Base-by-base conservation (phyloP, 2,329 filamentous ascomycete genomes). In the Myotisia sp. region DNA sequence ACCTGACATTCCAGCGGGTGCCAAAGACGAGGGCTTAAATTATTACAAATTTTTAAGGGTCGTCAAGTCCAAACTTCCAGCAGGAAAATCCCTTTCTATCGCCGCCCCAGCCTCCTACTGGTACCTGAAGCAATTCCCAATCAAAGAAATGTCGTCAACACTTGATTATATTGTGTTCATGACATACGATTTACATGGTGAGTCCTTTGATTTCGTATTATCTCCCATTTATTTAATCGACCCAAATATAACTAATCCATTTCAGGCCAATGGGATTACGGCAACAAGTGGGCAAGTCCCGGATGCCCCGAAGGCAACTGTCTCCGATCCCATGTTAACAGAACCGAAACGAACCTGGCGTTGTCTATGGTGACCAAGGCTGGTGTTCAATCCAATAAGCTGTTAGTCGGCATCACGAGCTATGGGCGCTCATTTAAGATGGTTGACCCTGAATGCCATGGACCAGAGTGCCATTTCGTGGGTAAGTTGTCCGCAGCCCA, bases 321-420 rank as follows among this genome's bases (percentile, higher is more conserved):
- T 29, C 47, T 63, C 1, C 53, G 55, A 55, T 7, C 4, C 16
- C 31, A 33, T 33, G 31, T 61, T 39, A 63, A 63, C 44, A 35
- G 48, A 27, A 63, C 59, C 1, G 57, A 63, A 35, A 58, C 54
- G 0, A 30, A 37, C 0, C 40, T 44, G 10, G 39, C 58, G 0
- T 42, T 64, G 6, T 37, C 51, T 1, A 61, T 59, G 37, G 42
- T 54, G 27, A 51, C 50, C 5, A 61, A 61, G 38, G 56, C 59
- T 1, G 56, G 55, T 4, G 58, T 60, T 0, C 43, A 48, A 1
- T 33, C 44, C 0, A 45, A 48, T 21, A 55, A 55, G 39, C 24
- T 62, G 23, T 22, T 52, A 7, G 49, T 57, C 2, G 58, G 58
- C 4, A 35, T 56, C 1, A 29, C 46, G 4, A 56, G 50, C 40